Conservation (phyloP, 192 early-diverging fungal genomes). For the Umbelopsis vinacea region DNA sequence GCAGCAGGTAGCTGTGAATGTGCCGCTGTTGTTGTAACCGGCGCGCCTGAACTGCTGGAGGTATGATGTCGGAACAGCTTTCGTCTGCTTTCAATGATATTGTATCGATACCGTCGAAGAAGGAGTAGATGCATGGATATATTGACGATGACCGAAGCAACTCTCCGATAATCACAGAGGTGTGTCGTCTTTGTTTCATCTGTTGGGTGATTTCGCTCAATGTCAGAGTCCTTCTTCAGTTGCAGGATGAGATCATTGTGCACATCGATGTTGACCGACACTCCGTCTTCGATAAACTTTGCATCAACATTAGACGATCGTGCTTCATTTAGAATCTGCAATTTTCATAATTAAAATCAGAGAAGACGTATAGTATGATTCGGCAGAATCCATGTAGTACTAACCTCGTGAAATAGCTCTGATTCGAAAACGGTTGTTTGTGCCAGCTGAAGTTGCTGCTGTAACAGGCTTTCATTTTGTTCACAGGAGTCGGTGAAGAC, state of each 20-base stretch:
- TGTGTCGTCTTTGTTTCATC: background rate
- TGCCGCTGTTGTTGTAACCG: background rate
- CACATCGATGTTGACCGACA: constrained; percentile 35
- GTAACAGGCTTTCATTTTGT: constrained; percentile 17
- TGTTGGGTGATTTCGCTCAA: background rate
- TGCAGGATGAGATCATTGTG: constrained; percentile 31
- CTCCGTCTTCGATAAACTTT: constrained; percentile 33
- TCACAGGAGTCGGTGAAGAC: background rate
- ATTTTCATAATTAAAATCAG: background rate
- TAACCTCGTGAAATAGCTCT: constrained; percentile 51
- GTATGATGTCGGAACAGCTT: background rate
- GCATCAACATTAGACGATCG: constrained; percentile 29
- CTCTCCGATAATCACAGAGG: constrained; percentile 2
- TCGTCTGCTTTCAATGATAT: constrained; percentile 30
- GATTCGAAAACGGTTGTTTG: constrained; percentile 52
- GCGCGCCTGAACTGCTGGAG: background rate
- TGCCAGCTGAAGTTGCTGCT: constrained; percentile 45
- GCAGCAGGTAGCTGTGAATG: background rate
- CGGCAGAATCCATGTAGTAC: no score
- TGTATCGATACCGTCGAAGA: constrained; percentile 34
- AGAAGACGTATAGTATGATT: background rate
- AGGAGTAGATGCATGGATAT: constrained; percentile 35
- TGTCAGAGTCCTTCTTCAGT: constrained; percentile 12
- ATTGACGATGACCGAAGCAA: constrained; percentile 29
- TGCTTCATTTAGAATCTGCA: constrained; percentile 39